A percentile compares a stretch with the other conserved stretches of the same genome.
Conservation (phyloP, 306 rosid genomes). For the Luffa aegyptiaca region DNA sequence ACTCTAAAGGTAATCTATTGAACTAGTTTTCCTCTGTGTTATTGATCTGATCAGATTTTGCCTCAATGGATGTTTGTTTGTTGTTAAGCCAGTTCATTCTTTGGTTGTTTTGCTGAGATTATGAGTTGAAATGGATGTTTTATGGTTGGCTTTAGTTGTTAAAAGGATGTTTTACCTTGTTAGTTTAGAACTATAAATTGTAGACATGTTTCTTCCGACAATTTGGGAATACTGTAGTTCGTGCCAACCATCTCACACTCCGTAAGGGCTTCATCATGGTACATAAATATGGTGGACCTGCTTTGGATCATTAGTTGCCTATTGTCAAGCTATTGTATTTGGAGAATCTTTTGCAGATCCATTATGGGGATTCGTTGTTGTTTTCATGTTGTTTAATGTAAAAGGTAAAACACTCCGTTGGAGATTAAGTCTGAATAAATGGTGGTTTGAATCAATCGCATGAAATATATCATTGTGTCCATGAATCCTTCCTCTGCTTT, state of each 20-base stretch:
- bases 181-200: neutral
- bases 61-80: too few species aligned
- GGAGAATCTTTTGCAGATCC: slow-evolving; percentile 20
- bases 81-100: too few species aligned
- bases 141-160: too few species aligned
- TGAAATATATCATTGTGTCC: neutral
- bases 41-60: too few species aligned
- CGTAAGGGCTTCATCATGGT: slow-evolving; percentile 93
- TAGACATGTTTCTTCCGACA: slow-evolving; percentile 92
- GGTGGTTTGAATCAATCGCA: neutral
- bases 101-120: too few species aligned
- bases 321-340: neutral
- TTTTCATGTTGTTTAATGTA: slow-evolving; percentile 83
- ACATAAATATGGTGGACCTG: neutral
- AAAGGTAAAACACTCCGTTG: slow-evolving; percentile 42
- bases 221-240: slow-evolving; percentile 77
- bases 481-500: neutral
- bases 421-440: too few species aligned
- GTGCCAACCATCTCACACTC: slow-evolving; percentile 75
- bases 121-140: too few species aligned
- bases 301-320: neutral
- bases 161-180: too few species aligned
- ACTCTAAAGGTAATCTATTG: too few species aligned
- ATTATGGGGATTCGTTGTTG: slow-evolving; percentile 93
- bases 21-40: too few species aligned